These are phyloP conservation scores for Sanguinoderma infundibulare DNA, from an alignment of 1,284 basidiomycete genomes.

Conservation along the genomic window DNA sequence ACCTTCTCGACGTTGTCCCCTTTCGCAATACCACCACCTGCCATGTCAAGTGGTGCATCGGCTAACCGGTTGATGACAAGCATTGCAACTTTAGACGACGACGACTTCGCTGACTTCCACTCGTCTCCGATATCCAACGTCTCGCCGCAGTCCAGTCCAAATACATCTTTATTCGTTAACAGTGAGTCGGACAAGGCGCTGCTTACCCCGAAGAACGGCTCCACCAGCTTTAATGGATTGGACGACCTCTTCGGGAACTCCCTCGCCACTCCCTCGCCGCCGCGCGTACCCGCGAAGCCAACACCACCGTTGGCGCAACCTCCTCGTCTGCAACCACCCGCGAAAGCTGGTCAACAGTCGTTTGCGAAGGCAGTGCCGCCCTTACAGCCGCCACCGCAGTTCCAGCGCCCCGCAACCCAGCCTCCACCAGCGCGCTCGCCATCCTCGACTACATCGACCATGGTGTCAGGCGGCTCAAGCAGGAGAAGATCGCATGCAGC, in stretches of 20 bases:
- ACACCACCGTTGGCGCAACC: not conserved
- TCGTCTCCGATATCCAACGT: constrained; percentile 11
- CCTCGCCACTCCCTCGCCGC: constrained; percentile 34
- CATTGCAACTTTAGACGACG: constrained; percentile 20
- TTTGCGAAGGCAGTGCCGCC: not conserved
- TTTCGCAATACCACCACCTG: constrained; percentile 7
- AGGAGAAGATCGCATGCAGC: constrained; percentile 29
- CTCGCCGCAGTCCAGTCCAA: constrained; percentile 21
- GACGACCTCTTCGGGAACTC: constrained; percentile 19
- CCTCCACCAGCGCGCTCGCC: constrained; percentile 6
- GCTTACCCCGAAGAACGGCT: constrained; percentile 24
- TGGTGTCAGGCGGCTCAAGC: constrained; percentile 6
- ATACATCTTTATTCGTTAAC: constrained; percentile 25
- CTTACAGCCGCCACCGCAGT: constrained; percentile 1
- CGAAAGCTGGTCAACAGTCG: not conserved
- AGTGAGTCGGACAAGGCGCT: constrained; percentile 28
- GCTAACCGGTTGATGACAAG: not conserved
- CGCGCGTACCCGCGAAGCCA: constrained; percentile 24
- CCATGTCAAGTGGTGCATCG: not conserved
- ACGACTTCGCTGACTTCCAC: constrained; percentile 33
- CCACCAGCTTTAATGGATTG: constrained; percentile 25
- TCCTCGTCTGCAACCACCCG: not conserved
- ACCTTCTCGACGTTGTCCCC: constrained; percentile 10
- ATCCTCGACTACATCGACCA: constrained; percentile 6
- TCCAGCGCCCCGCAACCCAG: not conserved